These are phyloP conservation scores for Skeletonema marinoi DNA, from an alignment of 108 stramenopile species.

Conservation along the genomic window DNA sequence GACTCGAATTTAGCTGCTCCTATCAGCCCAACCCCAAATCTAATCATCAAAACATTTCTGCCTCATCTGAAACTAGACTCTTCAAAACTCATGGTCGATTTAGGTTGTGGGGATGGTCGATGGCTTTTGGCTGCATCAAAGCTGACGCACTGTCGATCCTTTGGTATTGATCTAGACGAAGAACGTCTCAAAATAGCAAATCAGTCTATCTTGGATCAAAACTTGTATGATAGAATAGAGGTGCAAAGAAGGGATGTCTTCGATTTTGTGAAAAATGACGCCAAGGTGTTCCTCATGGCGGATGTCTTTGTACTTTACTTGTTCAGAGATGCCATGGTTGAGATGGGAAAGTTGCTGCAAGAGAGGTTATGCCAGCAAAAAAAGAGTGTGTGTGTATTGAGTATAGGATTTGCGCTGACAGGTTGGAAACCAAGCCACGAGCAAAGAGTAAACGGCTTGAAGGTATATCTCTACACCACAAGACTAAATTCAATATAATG, in stretches of 20 bases:
- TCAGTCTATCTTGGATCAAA: conserved; percentile 12
- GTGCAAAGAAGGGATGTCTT: conserved; percentile 39
- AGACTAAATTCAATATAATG: too few species aligned
- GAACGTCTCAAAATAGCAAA: conserved; percentile 30
- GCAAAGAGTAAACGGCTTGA: conserved; percentile 22
- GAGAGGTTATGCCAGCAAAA: conserved; percentile 1
- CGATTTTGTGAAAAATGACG: conserved; percentile 26
- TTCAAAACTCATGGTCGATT: conserved; percentile 41
- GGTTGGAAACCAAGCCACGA: conserved; percentile 23
- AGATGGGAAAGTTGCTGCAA: conserved; percentile 30
- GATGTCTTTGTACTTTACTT: conserved; percentile 49
- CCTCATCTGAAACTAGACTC: conserved; percentile 34
- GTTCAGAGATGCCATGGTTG: conserved; percentile 47
- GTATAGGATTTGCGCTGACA: conserved; percentile 43
- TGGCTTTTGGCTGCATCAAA: conserved; percentile 50
- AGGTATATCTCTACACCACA: conserved; percentile 31
- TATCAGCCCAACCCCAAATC: conserved; percentile 45
- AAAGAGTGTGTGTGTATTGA: conserved; percentile 16
- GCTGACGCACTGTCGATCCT: conserved; percentile 37
- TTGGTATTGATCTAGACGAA: conserved; percentile 49
- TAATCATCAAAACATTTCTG: conserved; percentile 39
- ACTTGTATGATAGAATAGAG: conserved; percentile 12
- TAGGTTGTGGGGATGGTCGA: conserved; percentile 54
- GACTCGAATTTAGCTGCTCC: conserved; percentile 25
- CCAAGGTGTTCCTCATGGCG: conserved; percentile 12